Evolutionary conservation across 2,329 filamentous ascomycete genomes (phyloP).

Genomic region (Trichoderma simmonsii): DNA sequence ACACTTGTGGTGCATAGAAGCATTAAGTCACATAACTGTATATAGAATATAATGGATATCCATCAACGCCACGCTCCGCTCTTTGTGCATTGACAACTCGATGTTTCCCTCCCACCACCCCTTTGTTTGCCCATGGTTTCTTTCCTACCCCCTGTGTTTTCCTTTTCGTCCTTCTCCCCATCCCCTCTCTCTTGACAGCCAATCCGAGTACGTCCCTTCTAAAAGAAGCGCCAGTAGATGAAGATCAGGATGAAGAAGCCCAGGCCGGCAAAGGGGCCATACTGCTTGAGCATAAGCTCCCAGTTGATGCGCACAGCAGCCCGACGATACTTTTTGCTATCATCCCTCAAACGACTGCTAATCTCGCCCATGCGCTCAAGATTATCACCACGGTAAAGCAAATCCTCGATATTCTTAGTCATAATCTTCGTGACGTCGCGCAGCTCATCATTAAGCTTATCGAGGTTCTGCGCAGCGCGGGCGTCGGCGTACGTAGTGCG

Average conservation of each 20-base stretch:
- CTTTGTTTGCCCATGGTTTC: background rate
- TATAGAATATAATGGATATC: conserved; percentile 23
- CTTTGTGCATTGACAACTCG: conserved; percentile 9
- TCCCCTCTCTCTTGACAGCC: background rate
- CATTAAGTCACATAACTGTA: conserved; percentile 26
- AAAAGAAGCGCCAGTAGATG: conserved; percentile 93
- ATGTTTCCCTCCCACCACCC: background rate
- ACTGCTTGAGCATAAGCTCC: conserved; percentile 95
- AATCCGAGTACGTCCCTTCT: conserved; percentile 1
- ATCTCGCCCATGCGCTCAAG: conserved; percentile 97
- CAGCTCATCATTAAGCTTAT: conserved; percentile 94
- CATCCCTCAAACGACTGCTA: conserved; percentile 79
- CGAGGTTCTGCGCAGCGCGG: conserved; percentile 85
- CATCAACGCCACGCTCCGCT: conserved; percentile 19
- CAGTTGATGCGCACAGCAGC: conserved; percentile 96
- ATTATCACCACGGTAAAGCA: conserved; percentile 90
- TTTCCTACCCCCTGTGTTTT: conserved; percentile 37
- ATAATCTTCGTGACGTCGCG: conserved; percentile 98
- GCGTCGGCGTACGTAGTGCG: conserved; percentile 93
- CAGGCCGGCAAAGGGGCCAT: conserved; percentile 82
- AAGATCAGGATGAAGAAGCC: conserved; percentile 81
- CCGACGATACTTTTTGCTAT: conserved; percentile 89
- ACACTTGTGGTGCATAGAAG: conserved; percentile 4
- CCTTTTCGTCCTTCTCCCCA: background rate
- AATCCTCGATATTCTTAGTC: conserved; percentile 99